Evolutionary conservation across 805 yeast genomes (phyloP), one percentile per base, ranked within the genome.

Genomic region (Metschnikowia vanudenii): DNA sequence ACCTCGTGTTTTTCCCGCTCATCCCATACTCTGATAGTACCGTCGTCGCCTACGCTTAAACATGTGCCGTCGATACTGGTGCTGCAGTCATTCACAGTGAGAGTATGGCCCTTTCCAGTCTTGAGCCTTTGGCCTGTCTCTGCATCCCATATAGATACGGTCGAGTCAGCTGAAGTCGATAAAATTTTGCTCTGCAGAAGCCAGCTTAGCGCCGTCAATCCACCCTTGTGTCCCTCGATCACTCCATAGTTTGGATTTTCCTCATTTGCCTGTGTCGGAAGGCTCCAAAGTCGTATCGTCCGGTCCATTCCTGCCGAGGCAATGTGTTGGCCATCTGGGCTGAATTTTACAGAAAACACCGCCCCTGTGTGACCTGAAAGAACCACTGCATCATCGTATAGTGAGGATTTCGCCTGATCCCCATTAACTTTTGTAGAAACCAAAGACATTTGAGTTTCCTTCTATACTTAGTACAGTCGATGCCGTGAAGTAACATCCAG

Each of bases 261-360:
- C 3, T 60, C 62, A 2, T 47, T 46, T 11, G 46, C 53, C 3
- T 47, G 39, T 1, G 61, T 62, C 2, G 76, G 76, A 4, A 71
- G 60, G 28, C 65, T 62, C 82, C 82, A 78, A 20, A 78, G 54
- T 17, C 65, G 65, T 32, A 82, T 65, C n/a, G 67, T 59, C 44
- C 69, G 70, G 55, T 86, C 92, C 14, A 69, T 51, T 2, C 90
- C 86, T 4, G 82, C 85, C 2, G 89, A 73, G 0, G 85, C 91
- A 16, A 84, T 62, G 7, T 63, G 52, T 5, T 67, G 58, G 0
- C 89, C 91, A 20, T 68, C 63, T 2, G 59, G 63, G 57, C 71
- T 80, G 65, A 84, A 84, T 39, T 71, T 66, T 4, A 77, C 74
- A 2, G 80, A 61, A 14, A 79, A 64, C 0, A 82, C 82, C 1